These are phyloP conservation scores for Tilletia caries DNA, from an alignment of 1,284 basidiomycete genomes.

Conservation along the genomic window DNA sequence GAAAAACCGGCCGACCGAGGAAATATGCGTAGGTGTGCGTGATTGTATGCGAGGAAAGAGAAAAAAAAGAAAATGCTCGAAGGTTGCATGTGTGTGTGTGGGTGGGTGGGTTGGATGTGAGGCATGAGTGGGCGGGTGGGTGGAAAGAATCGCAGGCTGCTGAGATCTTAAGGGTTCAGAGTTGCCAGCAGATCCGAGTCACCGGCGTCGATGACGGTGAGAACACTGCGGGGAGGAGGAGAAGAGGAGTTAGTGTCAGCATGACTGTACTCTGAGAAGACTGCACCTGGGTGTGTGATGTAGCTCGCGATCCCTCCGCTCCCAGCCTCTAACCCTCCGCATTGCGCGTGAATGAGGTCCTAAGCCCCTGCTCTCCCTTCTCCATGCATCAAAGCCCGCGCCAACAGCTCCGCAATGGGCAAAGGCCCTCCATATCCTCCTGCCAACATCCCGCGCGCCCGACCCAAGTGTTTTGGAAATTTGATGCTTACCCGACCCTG, in stretches of 20 bases:
- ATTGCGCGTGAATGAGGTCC: no score
- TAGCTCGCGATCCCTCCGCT: no score
- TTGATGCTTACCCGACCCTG: slow-evolving; percentile 84
- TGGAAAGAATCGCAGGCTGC: neutral
- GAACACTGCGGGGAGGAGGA: slow-evolving; percentile 61
- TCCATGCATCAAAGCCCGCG: no score
- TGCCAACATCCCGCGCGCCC: neutral
- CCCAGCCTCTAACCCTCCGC: no score
- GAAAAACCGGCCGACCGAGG: no score
- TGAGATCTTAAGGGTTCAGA: slow-evolving; percentile 35
- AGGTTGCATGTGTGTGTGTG: no score
- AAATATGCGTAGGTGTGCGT: no score
- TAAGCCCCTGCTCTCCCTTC: no score
- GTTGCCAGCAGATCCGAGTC: slow-evolving; percentile 79
- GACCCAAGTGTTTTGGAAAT: neutral
- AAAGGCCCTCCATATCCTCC: neutral
- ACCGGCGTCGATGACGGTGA: slow-evolving; percentile 94
- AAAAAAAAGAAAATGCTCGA: no score
- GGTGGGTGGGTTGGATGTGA: no score
- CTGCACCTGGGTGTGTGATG: neutral
- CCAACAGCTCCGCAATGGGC: neutral
- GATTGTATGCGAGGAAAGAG: no score
- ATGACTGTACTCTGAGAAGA: neutral
- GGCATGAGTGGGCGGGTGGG: neutral
- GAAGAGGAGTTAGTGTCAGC: neutral